These are phyloP conservation scores for Dacryopinax spathularia DNA, from an alignment of 768 basidiomycete species.

Conservation along the genomic window DNA sequence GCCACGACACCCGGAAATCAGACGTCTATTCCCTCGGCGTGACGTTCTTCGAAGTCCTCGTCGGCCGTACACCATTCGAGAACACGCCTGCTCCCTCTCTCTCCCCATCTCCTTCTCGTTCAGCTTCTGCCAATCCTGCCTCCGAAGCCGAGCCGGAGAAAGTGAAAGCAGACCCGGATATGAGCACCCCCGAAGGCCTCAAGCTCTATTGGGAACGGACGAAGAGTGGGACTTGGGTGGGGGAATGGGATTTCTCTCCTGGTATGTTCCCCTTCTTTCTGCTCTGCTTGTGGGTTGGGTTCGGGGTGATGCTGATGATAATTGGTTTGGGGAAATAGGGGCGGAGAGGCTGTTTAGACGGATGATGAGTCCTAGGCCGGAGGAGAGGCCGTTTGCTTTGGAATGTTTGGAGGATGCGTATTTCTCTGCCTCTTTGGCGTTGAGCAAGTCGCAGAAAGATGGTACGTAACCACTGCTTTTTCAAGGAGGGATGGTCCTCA, in stretches of 20 bases:
- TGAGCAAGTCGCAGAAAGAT: too few relatives aligned
- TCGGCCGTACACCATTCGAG: conserved; percentile 79
- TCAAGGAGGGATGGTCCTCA: too few relatives aligned
- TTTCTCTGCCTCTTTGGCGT: too few relatives aligned
- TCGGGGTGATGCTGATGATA: background rate
- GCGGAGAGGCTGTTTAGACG: conserved; percentile 53
- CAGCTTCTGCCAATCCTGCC: too few relatives aligned
- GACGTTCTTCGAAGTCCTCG: conserved; percentile 87
- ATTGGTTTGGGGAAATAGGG: background rate
- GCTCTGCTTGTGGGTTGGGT: background rate
- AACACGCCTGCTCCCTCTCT: background rate
- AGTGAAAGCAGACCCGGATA: conserved; percentile 54
- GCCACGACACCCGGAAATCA: conserved; percentile 87
- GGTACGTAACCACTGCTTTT: too few relatives aligned
- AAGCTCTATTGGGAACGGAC: conserved; percentile 81
- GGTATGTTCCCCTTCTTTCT: conserved; percentile 18
- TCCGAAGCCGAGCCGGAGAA: conserved; percentile 31
- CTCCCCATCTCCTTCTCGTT: too few relatives aligned
- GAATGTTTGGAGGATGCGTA: background rate
- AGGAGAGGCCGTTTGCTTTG: conserved; percentile 25
- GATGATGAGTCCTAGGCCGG: conserved; percentile 74
- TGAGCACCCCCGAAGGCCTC: conserved; percentile 63
- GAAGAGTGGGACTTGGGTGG: conserved; percentile 67
- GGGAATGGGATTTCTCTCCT: conserved; percentile 56
- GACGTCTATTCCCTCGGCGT: conserved; percentile 78